Evolutionary conservation across 768 basidiomycete species (phyloP).

Genomic region (Rhodotorula graminis): DNA sequence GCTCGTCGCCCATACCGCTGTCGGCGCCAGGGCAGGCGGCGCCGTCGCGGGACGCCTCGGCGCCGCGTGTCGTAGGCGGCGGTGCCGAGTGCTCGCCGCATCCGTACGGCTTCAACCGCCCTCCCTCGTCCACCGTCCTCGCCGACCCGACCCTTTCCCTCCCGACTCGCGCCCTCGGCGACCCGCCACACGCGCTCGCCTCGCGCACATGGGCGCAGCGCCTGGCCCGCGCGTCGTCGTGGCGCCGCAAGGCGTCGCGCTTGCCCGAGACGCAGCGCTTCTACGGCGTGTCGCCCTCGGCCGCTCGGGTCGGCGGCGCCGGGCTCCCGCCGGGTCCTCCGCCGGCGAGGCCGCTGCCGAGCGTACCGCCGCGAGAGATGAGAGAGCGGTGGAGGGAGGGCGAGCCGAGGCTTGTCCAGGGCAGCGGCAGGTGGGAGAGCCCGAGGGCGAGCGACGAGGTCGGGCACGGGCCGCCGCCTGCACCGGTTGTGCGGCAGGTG

Average conservation of each 20-base stretch:
- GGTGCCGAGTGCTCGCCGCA: neutral
- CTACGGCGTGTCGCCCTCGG: neutral
- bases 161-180: neutral
- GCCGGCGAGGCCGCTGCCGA: conserved; percentile 11
- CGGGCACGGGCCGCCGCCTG: too few relatives aligned
- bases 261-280: conserved; percentile 15
- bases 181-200: neutral
- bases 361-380: conserved; percentile 18
- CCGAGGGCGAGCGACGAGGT: neutral
- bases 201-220: conserved; percentile 2
- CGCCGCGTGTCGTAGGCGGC: neutral
- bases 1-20: neutral
- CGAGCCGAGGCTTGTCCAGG: neutral
- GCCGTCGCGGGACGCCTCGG: neutral
- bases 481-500: too few relatives aligned
- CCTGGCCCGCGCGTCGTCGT: conserved; percentile 22
- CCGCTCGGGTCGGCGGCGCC: neutral
- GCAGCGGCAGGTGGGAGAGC: neutral
- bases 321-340: neutral
- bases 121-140: neutral
- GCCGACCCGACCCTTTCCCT: neutral
- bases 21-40: neutral
- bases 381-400: conserved; percentile 20
- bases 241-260: conserved; percentile 15
- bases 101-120: neutral